phyloP scores from a whole-genome alignment of 805 yeast genomes.

The Monosporozyma servazzii region DNA sequence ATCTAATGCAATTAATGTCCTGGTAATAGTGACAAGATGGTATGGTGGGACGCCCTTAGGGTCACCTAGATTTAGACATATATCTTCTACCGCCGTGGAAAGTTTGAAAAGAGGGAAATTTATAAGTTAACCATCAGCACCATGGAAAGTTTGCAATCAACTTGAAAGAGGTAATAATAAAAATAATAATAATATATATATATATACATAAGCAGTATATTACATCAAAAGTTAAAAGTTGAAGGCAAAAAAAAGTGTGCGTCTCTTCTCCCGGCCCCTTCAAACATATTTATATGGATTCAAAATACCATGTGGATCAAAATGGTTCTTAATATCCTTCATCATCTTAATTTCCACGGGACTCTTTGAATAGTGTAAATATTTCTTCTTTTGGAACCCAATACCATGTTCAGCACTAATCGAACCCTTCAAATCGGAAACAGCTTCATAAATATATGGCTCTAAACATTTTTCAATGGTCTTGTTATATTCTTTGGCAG shows the following conservation, averaged over 20 bases:
- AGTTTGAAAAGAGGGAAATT: conserved; percentile 37
- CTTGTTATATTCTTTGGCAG: conserved; percentile 75
- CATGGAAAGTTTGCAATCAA: no score
- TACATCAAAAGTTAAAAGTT: no score
- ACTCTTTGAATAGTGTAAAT: conserved; percentile 75
- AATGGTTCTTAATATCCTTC: conserved; percentile 66
- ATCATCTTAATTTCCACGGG: conserved; percentile 63
- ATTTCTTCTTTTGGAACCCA: conserved; percentile 93
- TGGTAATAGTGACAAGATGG: conserved; percentile 72
- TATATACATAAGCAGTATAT: no score
- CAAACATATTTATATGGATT: conserved; percentile 90
- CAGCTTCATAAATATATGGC: conserved; percentile 94
- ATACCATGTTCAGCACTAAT: conserved; percentile 96
- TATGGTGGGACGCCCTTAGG: conserved; percentile 75
- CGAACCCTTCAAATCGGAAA: conserved; percentile 62
- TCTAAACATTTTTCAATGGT: conserved; percentile 74
- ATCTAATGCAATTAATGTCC: conserved; percentile 40
- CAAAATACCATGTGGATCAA: conserved; percentile 85
- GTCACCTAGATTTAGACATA: conserved; percentile 58
- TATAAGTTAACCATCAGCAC: conserved; percentile 3
- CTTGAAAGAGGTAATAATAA: no score
- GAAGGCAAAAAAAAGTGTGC: neutral
- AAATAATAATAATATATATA: no score
- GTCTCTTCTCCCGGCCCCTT: neutral
- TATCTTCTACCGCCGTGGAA: conserved; percentile 46